Evolutionary conservation across 495 filamentous ascomycete species (phyloP).

Genomic region (Annulohypoxylon stygium): DNA sequence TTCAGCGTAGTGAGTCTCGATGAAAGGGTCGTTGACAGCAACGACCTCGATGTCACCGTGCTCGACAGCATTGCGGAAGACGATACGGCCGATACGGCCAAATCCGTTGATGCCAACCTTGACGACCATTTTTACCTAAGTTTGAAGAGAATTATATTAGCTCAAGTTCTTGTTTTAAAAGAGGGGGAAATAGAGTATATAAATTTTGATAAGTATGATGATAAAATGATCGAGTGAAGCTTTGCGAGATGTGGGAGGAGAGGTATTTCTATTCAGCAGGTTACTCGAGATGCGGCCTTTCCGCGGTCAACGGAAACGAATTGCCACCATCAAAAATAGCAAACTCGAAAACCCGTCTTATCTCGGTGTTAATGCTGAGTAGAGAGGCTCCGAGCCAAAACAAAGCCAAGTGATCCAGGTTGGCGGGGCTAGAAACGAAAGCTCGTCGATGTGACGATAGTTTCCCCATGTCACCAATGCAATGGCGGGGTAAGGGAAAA

Average conservation of each 20-base stretch:
- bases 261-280: conserved; percentile 40
- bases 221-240: conserved; percentile 12
- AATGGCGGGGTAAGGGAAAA: conserved; percentile 43
- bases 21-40: conserved; percentile 99
- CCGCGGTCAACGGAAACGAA: conserved; percentile 10
- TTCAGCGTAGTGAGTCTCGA: conserved; percentile 97
- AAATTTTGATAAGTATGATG: conserved; percentile 6
- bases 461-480: conserved; percentile 22
- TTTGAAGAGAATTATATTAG: conserved; percentile 39
- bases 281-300: neutral
- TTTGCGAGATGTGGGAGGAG: conserved; percentile 8
- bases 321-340: conserved; percentile 17
- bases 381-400: conserved; percentile 27
- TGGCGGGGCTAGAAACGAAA: conserved; percentile 38
- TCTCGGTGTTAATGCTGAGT: conserved; percentile 18
- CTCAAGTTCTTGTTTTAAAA: neutral
- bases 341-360: conserved; percentile 19
- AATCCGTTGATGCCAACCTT: conserved; percentile 99
- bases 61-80: conserved; percentile 80
- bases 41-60: conserved; percentile 88
- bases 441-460: conserved; percentile 33
- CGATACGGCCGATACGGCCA: conserved; percentile 98
- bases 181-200: conserved; percentile 30
- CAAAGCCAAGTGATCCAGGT: conserved; percentile 41
- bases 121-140: conserved; percentile 59